A percentile compares a stretch with the other conserved stretches of the same genome.
These are phyloP conservation scores for Monilinia polystroma DNA, from an alignment of 2,329 filamentous ascomycete species.

Conservation along the genomic window DNA sequence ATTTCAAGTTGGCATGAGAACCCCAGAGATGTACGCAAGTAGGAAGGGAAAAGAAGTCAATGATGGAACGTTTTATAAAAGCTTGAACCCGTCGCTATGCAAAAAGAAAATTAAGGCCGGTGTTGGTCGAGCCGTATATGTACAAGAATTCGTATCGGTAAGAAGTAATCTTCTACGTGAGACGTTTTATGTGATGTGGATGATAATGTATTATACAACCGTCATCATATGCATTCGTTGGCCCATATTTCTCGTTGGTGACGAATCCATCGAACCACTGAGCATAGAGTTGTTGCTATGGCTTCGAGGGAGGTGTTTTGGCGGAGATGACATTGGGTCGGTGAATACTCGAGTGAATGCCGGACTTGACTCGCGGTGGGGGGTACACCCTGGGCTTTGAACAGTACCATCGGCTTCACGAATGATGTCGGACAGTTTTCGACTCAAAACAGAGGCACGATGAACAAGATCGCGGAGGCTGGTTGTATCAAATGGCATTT, in stretches of 20 bases:
- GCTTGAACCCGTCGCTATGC: conserved; percentile 24
- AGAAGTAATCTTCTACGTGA: neutral
- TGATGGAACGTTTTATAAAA: conserved; percentile 19
- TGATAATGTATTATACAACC: conserved; percentile 45
- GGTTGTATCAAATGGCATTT: conserved; percentile 66
- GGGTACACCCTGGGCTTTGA: conserved; percentile 53
- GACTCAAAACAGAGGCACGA: conserved; percentile 58
- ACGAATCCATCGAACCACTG: conserved; percentile 53
- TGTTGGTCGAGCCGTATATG: conserved; percentile 14
- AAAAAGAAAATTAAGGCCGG: conserved; percentile 20
- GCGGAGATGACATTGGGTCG: conserved; percentile 54
- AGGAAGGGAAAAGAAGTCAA: conserved; percentile 14
- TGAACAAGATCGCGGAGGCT: conserved; percentile 66
- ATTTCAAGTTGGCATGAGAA: conserved; percentile 7
- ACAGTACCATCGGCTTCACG: conserved; percentile 58
- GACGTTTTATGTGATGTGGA: conserved; percentile 10
- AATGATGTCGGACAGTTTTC: conserved; percentile 58
- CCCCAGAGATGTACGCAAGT: conserved; percentile 16
- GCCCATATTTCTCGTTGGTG: conserved; percentile 51
- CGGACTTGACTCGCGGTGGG: conserved; percentile 58
- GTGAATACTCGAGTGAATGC: conserved; percentile 67
- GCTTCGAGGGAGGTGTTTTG: conserved; percentile 51
- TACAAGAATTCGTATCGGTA: conserved; percentile 22
- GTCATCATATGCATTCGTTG: conserved; percentile 65
- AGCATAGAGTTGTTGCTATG: conserved; percentile 55